phyloP scores from a whole-genome alignment of 139 green algal genomes.

The Gonium pectorale region DNA sequence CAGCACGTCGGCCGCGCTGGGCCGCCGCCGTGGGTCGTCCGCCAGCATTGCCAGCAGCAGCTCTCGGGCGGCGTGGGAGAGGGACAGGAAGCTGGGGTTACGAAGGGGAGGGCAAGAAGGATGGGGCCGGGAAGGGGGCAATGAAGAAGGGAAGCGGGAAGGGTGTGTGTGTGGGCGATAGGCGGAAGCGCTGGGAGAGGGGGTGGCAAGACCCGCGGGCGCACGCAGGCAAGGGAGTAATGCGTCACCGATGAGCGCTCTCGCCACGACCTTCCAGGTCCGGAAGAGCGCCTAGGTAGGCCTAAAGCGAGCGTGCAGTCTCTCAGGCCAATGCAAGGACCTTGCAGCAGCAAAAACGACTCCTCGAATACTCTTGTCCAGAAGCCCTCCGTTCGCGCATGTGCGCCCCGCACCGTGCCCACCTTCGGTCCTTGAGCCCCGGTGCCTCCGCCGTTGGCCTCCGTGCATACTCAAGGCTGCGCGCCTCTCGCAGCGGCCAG shows the following conservation, averaged over 20 bases:
- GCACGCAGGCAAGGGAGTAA: no score
- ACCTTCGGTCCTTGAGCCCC: conserved; percentile 49
- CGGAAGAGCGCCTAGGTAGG: no score
- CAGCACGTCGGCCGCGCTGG: conserved; percentile 39
- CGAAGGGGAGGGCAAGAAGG: neutral
- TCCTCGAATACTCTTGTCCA: neutral
- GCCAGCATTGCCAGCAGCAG: conserved; percentile 58
- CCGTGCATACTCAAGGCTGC: conserved; percentile 57
- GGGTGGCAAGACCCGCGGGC: no score
- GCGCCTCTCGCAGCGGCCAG: conserved; percentile 44
- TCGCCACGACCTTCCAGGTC: no score
- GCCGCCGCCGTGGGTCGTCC: conserved; percentile 42
- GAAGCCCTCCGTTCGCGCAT: neutral
- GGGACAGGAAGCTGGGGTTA: conserved; percentile 13
- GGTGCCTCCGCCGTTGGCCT: conserved; percentile 37
- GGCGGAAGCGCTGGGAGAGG: no score
- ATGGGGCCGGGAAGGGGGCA: no score
- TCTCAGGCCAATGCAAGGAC: no score
- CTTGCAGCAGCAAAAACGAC: no score
- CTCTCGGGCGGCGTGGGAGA: conserved; percentile 39
- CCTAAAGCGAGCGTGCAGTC: no score
- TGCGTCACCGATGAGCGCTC: no score
- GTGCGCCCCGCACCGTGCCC: neutral
- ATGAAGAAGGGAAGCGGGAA: no score
- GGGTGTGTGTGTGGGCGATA: no score